These are phyloP conservation scores for Hyphopichia khmerensis DNA, from an alignment of 1,139 yeast genomes.

Conservation along the genomic window DNA sequence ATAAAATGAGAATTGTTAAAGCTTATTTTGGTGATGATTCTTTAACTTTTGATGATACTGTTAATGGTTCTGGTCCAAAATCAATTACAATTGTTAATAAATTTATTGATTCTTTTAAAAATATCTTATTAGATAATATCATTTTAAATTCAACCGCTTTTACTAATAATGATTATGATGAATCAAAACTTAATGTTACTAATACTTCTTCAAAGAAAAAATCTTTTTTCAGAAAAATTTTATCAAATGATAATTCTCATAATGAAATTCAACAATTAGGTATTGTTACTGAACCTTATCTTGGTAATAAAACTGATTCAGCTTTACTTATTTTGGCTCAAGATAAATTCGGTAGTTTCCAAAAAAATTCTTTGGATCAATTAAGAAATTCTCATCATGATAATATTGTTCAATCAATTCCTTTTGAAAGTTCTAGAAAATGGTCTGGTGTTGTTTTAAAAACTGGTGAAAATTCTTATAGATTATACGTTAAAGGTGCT, in stretches of 20 bases:
- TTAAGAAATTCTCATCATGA: slow-evolving; percentile 36
- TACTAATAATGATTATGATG: slow-evolving; percentile 54
- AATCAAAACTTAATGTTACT: slow-evolving; percentile 29
- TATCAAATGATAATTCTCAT: slow-evolving; percentile 10
- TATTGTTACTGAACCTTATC: slow-evolving; percentile 53
- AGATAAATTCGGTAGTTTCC: slow-evolving; percentile 49
- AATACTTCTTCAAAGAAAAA: slow-evolving; percentile 28
- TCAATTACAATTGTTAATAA: slow-evolving; percentile 31
- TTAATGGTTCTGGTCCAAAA: slow-evolving; percentile 21
- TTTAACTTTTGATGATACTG: slow-evolving; percentile 45
- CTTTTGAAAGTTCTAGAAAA: slow-evolving; percentile 90
- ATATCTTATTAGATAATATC: slow-evolving; percentile 58
- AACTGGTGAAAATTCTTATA: slow-evolving; percentile 38
- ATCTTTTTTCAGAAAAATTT: slow-evolving; percentile 20
- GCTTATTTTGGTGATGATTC: slow-evolving; percentile 57
- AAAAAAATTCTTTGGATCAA: slow-evolving; percentile 35
- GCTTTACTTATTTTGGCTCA: slow-evolving; percentile 76
- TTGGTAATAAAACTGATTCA: slow-evolving; percentile 94
- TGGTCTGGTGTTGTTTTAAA: slow-evolving; percentile 77
- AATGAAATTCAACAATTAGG: slow-evolving; percentile 20
- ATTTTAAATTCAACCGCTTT: slow-evolving; percentile 86
- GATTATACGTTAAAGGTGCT: slow-evolving; percentile 86
- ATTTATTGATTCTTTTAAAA: slow-evolving; percentile 32
- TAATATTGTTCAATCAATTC: slow-evolving; percentile 66
- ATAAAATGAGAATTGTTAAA: slow-evolving; percentile 83